Conservation (phyloP, 345 rosid species). For the Durio zibethinus region DNA sequence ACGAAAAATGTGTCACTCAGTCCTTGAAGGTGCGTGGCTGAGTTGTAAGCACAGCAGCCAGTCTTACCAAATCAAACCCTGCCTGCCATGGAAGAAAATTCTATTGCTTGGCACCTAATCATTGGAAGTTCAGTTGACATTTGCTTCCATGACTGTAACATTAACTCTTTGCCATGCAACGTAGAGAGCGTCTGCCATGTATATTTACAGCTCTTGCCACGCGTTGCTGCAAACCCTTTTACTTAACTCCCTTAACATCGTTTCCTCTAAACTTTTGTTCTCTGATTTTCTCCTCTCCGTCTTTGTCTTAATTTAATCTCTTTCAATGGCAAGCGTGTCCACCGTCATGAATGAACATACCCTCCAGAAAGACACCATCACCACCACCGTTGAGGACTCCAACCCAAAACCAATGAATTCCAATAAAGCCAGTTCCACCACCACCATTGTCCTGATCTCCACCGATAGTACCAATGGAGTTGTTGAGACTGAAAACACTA, state of each 20-base stretch:
- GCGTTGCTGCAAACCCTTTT: background rate
- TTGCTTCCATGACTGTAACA: background rate
- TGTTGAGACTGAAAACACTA: background rate
- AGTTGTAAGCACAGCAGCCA: background rate
- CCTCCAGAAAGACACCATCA: background rate
- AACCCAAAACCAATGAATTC: background rate
- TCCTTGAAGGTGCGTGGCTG: background rate
- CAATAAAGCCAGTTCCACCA: background rate
- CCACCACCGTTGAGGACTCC: background rate
- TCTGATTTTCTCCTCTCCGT: background rate
- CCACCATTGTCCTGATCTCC: background rate
- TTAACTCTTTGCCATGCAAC: constrained; percentile 1
- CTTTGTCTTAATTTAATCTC: background rate
- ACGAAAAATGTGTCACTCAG: background rate
- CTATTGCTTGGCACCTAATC: background rate
- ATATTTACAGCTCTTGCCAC: background rate
- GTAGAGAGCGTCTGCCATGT: background rate
- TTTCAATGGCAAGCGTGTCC: background rate
- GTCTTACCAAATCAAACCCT: background rate
- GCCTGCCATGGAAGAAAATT: no score
- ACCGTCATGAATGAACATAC: background rate
- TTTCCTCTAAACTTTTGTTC: background rate
- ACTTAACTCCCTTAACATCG: background rate
- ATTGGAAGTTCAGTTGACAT: background rate
- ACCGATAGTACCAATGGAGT: background rate